Conservation (phyloP, 331 rosid species). For the Prunus yedoensis region DNA sequence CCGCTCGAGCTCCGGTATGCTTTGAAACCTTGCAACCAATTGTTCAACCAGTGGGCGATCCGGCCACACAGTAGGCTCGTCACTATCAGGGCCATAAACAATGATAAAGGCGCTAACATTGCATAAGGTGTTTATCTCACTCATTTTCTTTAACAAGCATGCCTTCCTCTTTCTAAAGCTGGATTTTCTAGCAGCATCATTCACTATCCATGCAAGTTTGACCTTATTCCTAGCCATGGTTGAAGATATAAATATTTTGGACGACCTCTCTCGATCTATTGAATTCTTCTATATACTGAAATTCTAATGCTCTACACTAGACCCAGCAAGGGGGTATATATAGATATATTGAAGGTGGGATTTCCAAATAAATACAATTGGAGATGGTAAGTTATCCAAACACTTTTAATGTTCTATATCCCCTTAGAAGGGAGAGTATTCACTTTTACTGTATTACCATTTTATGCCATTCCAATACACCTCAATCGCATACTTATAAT, state of each 20-base stretch:
- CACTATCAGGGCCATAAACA: neutral
- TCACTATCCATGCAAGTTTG: conserved; percentile 9
- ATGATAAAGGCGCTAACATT: neutral
- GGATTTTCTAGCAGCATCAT: neutral
- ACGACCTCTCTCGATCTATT: too few relatives aligned
- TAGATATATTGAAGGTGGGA: too few relatives aligned
- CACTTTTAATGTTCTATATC: too few relatives aligned
- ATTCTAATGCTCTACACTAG: too few relatives aligned
- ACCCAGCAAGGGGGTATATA: too few relatives aligned
- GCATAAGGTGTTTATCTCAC: neutral
- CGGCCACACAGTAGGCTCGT: conserved; percentile 42
- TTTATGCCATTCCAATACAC: too few relatives aligned
- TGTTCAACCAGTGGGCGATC: conserved; percentile 17
- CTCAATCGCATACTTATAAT: too few relatives aligned
- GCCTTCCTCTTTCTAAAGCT: neutral
- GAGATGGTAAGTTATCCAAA: too few relatives aligned
- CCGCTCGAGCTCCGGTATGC: conserved; percentile 19
- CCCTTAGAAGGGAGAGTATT: too few relatives aligned
- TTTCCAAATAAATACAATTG: too few relatives aligned
- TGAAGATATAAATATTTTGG: neutral
- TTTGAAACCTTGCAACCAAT: conserved; percentile 16
- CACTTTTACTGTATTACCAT: too few relatives aligned
- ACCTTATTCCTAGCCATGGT: conserved; percentile 7
- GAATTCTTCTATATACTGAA: too few relatives aligned
- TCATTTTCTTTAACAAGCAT: neutral